Conservation (phyloP, 73 alveolate genomes). For the Stentor coeruleus region DNA sequence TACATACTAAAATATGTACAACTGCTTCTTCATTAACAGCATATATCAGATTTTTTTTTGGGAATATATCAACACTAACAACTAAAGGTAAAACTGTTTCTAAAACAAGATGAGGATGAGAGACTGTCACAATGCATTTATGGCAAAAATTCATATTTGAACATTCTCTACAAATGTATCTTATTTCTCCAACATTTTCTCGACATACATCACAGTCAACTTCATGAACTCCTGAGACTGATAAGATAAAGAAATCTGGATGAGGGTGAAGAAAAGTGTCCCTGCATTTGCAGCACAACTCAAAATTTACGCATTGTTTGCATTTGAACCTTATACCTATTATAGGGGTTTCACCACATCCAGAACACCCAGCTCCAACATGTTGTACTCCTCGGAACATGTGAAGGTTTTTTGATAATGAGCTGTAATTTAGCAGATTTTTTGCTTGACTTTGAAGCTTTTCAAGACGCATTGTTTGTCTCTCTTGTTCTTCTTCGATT, state of each 20-base stretch:
- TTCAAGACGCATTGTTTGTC: slow-evolving; percentile 3
- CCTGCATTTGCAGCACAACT: slow-evolving; percentile 10
- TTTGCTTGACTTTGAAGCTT: slow-evolving; percentile 9
- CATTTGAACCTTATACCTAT: slow-evolving; percentile 15
- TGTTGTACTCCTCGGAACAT: background rate
- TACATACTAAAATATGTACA: background rate
- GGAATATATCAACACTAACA: background rate
- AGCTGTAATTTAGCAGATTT: background rate
- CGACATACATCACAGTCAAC: slow-evolving; percentile 4
- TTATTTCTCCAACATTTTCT: background rate
- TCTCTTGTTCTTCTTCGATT: slow-evolving; percentile 3
- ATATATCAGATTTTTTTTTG: background rate
- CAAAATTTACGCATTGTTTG: slow-evolving; percentile 11
- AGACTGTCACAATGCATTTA: background rate
- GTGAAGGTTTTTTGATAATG: background rate
- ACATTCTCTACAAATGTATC: background rate
- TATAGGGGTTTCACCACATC: background rate
- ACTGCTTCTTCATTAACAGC: background rate
- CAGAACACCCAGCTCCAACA: slow-evolving; percentile 8
- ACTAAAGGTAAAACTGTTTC: background rate
- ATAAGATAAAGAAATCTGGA: background rate
- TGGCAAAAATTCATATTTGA: background rate
- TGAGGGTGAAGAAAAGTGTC: background rate
- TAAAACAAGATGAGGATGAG: background rate
- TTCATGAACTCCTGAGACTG: background rate